phyloP scores from a whole-genome alignment of 2,329 filamentous ascomycete genomes.

The Xylariaceae sp. region DNA sequence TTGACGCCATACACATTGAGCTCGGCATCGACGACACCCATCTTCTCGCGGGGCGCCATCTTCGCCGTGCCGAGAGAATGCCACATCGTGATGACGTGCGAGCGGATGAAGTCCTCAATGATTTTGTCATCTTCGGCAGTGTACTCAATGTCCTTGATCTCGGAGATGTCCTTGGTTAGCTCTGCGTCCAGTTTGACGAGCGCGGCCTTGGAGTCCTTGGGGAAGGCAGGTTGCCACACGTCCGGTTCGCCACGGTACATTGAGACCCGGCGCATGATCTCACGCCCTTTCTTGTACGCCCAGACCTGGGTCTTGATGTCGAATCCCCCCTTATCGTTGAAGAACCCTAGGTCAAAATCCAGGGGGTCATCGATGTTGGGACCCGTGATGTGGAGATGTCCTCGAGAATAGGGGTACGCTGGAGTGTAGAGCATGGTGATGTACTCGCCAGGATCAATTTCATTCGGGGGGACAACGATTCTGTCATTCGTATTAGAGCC shows the following conservation, averaged over 20 bases:
- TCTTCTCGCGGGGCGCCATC: conserved; percentile 37
- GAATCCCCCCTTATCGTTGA: conserved; percentile 42
- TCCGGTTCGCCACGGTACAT: conserved; percentile 45
- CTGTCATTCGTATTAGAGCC: background rate
- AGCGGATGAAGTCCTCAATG: conserved; percentile 39
- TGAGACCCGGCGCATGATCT: conserved; percentile 51
- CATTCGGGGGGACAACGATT: background rate
- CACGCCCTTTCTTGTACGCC: conserved; percentile 61
- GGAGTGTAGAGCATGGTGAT: conserved; percentile 41
- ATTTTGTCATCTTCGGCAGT: conserved; percentile 41
- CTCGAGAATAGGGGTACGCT: conserved; percentile 54
- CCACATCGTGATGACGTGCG: conserved; percentile 37
- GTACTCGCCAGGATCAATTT: background rate
- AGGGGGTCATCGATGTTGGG: conserved; percentile 36
- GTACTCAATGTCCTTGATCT: conserved; percentile 44
- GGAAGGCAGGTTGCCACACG: conserved; percentile 41
- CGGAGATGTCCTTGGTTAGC: background rate
- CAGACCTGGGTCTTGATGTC: conserved; percentile 55
- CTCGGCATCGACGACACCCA: conserved; percentile 38
- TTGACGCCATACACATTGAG: conserved; percentile 38
- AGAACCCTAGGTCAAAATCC: conserved; percentile 54
- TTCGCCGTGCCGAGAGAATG: conserved; percentile 39
- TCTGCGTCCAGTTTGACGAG: background rate
- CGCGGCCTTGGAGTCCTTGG: conserved; percentile 35
- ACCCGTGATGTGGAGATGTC: conserved; percentile 53